These are phyloP conservation scores for Rhodosporidiobolus sp. DNA, from an alignment of 768 basidiomycete genomes.

Conservation along the genomic window DNA sequence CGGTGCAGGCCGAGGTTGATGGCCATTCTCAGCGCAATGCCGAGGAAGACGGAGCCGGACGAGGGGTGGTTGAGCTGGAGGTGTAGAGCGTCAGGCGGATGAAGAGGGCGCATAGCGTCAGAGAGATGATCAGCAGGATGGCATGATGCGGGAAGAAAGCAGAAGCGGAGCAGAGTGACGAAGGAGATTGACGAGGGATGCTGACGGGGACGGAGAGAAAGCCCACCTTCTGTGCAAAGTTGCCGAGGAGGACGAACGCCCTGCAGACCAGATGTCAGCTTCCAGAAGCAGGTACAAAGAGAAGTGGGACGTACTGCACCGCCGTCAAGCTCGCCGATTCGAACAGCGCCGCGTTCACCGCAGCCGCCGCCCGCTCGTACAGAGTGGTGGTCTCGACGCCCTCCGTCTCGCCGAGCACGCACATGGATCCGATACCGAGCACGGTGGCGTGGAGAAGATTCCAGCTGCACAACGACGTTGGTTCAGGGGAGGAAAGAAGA, in stretches of 20 bases:
- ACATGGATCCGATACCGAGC: slow-evolving; percentile 9
- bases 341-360: neutral
- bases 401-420: neutral
- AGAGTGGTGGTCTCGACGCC: neutral
- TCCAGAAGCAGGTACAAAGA: too few species aligned
- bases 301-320: neutral
- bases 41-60: slow-evolving; percentile 6
- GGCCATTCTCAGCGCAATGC: slow-evolving; percentile 1
- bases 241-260: neutral
- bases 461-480: neutral
- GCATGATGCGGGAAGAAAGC: too few species aligned
- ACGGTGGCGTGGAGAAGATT: neutral
- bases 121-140: too few species aligned
- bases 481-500: neutral
- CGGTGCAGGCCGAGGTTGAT: slow-evolving; percentile 15
- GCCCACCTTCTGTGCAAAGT: slow-evolving; percentile 4
- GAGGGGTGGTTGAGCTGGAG: neutral
- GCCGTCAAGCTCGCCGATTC: neutral
- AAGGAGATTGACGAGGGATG: too few species aligned
- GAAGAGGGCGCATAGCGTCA: too few species aligned
- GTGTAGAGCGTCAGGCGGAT: too few species aligned
- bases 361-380: neutral
- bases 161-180: too few species aligned
- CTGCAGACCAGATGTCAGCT: neutral
- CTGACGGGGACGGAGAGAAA: neutral